Evolutionary conservation across 78 protist genomes (phyloP), one percentile per base, ranked within the genome.

Genomic region (Pigoraptor vietnamica): DNA sequence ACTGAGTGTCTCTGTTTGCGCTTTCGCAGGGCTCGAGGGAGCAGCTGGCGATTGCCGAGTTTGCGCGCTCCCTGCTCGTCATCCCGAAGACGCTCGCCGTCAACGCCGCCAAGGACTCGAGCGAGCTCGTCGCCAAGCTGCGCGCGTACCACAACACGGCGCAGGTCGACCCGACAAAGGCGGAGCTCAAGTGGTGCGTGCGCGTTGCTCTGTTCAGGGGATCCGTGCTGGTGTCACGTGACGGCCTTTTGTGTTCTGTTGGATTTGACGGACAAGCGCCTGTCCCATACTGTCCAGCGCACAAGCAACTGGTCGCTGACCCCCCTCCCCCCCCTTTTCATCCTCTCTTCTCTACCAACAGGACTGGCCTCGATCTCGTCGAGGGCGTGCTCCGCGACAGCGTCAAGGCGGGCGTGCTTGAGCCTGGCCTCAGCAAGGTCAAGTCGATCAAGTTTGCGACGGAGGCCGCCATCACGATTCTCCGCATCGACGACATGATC

Each of bases 401-500:
- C 94, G 24, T 99, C 24, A 89, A n/a, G 37, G 97, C 96, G 1
- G 99, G 99, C 33, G 99, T 99, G 36, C 87, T 99, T 39, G 99
- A 99, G 95, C 99, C 99, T 2, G 96, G 99, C 25, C 35, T 98
- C 83, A 67, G 95, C 55, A 99, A 99, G 94, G 86, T 98, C 79
- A 99, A 99, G 95, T 86, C 95, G 87, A 89, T 99, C 90, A 91
- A 97, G 90, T 98, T 97, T 84, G 99, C 99, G 89, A 98, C 99
- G 32, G 99, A 99, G 95, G 99, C 99, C 2, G 99, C 99, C 79
- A 97, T 98, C 86, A 95, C 98, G 32, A 97, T 98, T 56, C 96
- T 98, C 24, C 95, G 99, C 48, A 98, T 98, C 40, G 99, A 98
- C 92, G 99, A 98, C 90, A 48, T 95, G 88, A 98, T 98, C 93